Conservation (phyloP, 495 filamentous ascomycete species). For the Bathelium albidoporum region DNA sequence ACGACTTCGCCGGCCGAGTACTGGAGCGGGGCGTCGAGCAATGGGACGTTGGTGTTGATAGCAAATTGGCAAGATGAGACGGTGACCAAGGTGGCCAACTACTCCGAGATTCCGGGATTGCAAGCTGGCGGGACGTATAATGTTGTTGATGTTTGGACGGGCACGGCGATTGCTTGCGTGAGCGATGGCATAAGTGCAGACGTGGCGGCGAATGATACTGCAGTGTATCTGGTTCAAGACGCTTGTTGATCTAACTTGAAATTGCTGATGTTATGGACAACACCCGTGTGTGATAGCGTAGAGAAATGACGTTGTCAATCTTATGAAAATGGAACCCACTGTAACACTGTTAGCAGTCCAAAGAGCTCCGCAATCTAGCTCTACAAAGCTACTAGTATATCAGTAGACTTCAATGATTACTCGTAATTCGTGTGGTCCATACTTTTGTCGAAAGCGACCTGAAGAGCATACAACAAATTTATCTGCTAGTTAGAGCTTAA, state of each 20-base stretch:
- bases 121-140: constrained; percentile 33
- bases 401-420: no score
- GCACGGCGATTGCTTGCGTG: constrained; percentile 39
- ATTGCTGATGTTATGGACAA: not conserved
- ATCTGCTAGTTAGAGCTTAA: no score
- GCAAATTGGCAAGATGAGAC: constrained; percentile 37
- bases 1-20: constrained; percentile 49
- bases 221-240: constrained; percentile 34
- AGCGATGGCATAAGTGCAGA: constrained; percentile 27
- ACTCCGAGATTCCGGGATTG: constrained; percentile 46
- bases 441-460: no score
- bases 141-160: constrained; percentile 47
- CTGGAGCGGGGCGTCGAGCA: constrained; percentile 43
- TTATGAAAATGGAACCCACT: no score
- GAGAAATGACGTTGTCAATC: no score
- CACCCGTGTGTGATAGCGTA: no score
- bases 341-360: no score
- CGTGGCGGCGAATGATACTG: constrained; percentile 42
- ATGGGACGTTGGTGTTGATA: constrained; percentile 44
- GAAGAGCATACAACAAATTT: no score
- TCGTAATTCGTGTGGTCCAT: no score
- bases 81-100: constrained; percentile 36
- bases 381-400: no score
- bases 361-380: no score
- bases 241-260: constrained; percentile 16